Evolutionary conservation across 2,329 filamentous ascomycete genomes (phyloP).

Genomic region (Escovopsis weberi): DNA sequence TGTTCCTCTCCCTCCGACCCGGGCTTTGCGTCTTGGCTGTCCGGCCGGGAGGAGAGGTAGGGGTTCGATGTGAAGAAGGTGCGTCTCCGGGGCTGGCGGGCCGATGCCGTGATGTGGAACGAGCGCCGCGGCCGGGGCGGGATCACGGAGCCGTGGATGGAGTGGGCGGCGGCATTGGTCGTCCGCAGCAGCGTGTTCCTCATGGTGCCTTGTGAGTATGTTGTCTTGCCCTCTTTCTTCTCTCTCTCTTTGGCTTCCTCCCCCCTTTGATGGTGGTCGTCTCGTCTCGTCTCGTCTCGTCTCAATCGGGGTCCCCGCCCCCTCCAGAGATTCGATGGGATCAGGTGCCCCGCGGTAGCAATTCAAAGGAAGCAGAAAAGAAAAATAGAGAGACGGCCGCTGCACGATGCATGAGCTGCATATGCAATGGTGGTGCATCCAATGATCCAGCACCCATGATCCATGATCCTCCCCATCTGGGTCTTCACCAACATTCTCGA

Average conservation of each 20-base stretch:
- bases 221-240: slow-evolving; percentile 1
- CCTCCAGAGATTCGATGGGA: too few species aligned
- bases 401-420: too few species aligned
- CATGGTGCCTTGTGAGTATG: slow-evolving; percentile 18
- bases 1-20: slow-evolving; percentile 4
- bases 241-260: background rate
- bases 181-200: slow-evolving; percentile 18
- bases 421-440: background rate
- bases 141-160: slow-evolving; percentile 15
- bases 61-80: slow-evolving; percentile 54
- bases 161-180: slow-evolving; percentile 15
- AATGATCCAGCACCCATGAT: background rate
- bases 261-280: background rate
- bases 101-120: slow-evolving; percentile 32
- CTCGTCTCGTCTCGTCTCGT: too few species aligned
- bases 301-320: too few species aligned
- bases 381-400: background rate
- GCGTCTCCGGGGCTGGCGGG: slow-evolving; percentile 37
- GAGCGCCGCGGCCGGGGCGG: slow-evolving; percentile 17
- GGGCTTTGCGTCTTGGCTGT: slow-evolving; percentile 10
- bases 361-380: background rate
- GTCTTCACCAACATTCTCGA: too few species aligned
- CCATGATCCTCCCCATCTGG: too few species aligned
- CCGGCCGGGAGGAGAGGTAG: slow-evolving; percentile 29
- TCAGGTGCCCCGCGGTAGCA: too few species aligned